These are phyloP conservation scores for Radiomyces spectabilis DNA, from an alignment of 192 early-diverging fungal genomes.

Conservation along the genomic window DNA sequence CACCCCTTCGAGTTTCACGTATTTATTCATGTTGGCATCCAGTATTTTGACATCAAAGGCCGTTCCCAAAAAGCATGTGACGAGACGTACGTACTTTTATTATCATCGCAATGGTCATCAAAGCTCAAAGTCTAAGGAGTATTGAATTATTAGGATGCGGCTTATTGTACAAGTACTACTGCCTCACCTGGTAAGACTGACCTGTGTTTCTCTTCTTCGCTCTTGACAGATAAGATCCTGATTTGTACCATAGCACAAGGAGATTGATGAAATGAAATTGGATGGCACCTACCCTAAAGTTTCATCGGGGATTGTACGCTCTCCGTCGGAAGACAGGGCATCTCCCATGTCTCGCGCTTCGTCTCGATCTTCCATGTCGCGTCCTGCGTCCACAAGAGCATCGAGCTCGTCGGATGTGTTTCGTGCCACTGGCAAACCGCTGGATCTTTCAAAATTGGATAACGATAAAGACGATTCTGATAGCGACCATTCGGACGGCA, in stretches of 20 bases:
- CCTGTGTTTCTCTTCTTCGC: too few relatives aligned
- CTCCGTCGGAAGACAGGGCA: background rate
- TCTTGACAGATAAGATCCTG: background rate
- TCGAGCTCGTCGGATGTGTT: too few relatives aligned
- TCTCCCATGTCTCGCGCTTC: too few relatives aligned
- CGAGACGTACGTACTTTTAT: background rate
- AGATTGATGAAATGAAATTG: background rate
- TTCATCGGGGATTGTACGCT: background rate
- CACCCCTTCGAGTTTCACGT: background rate
- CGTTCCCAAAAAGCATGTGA: constrained; percentile 1
- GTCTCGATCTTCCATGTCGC: background rate
- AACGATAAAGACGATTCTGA: background rate
- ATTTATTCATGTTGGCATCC: background rate
- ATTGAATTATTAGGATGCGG: background rate
- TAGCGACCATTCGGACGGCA: background rate
- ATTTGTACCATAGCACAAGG: background rate
- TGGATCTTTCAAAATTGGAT: too few relatives aligned
- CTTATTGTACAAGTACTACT: background rate
- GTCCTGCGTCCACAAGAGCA: background rate
- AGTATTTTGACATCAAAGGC: constrained; percentile 8
- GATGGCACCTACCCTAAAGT: background rate
- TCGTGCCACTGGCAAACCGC: too few relatives aligned
- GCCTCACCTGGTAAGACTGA: background rate
- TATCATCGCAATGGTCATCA: background rate
- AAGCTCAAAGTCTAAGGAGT: background rate